Evolutionary conservation across 1,139 yeast species (phyloP), one percentile per base, ranked within the genome.

Genomic region (Magnusiomyces paraingens): DNA sequence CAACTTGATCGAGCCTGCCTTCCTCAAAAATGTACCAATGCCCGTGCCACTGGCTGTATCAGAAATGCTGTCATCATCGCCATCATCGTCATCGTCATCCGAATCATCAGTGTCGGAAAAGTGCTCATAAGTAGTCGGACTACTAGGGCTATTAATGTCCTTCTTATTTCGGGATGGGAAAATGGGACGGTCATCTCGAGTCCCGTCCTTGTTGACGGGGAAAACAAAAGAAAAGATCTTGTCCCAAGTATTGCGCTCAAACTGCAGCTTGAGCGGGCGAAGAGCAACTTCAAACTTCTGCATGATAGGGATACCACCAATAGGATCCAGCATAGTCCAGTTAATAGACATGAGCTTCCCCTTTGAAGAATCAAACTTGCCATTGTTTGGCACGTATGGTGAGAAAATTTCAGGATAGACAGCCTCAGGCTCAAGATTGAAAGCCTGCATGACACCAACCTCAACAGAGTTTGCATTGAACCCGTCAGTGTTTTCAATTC

Each of bases 231-330:
- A 75, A 65, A 84, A 78, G 22, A 90, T 64, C 56, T 74, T 74
- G 55, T 79, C 80, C 1, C 90, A 84, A 0, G 91, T 80, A 2
- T 72, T 70, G 63, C 83, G 83, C 62, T 90, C 96, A 61, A 90
- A 70, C 63, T 86, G 89, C 38, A 90, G 71, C 59, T 81, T 79
- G 53, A 89, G 66, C 0, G 97, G 96, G 59, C 80, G 81, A 41
- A 87, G 66, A 3, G 71, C 62, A 47, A 80, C 72, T 14, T 72
- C 70, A 56, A 81, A 73, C 47, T 77, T 72, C 22, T 77, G 79
- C 61, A 90, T 70, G 35, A 88, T 81, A 0, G 84, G 77, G 49
- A 90, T 90, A 2, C 97, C 97, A 3, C 96, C 97, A 53, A 90
- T 86, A 0, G 95, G 88, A 42, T 81, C 83, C 49, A 85, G 73